Conservation (phyloP, 2,329 filamentous ascomycete genomes). For the Colletotrichum musicola region DNA sequence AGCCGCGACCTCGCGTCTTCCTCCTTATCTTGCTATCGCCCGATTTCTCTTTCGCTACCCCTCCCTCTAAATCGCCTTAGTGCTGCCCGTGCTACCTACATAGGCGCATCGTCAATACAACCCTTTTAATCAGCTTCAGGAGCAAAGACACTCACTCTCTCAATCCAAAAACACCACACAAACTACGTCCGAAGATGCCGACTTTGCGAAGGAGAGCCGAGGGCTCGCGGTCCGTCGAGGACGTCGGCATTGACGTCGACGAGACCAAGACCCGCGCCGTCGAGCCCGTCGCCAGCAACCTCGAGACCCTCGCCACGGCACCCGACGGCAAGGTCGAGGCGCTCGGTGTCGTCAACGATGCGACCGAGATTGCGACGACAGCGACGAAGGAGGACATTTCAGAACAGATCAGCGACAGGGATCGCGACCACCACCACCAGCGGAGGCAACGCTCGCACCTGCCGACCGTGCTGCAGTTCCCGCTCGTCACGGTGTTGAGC, state of each 20-base stretch:
- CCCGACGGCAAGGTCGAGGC: slow-evolving; percentile 36
- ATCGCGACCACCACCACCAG: slow-evolving; percentile 31
- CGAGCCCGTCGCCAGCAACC: slow-evolving; percentile 38
- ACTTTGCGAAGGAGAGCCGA: slow-evolving; percentile 37
- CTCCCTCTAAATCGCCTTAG: neutral
- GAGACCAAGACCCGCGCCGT: slow-evolving; percentile 36
- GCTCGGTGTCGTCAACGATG: slow-evolving; percentile 39
- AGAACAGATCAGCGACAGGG: slow-evolving; percentile 29
- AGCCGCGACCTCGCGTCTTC: slow-evolving; percentile 13
- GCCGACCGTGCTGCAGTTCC: slow-evolving; percentile 62
- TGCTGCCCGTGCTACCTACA: neutral
- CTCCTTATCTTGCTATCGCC: slow-evolving; percentile 6
- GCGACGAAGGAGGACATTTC: slow-evolving; percentile 15
- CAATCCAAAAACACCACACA: neutral
- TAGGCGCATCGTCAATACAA: slow-evolving; percentile 15
- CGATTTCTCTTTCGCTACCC: slow-evolving; percentile 10
- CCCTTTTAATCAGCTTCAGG: slow-evolving; percentile 14
- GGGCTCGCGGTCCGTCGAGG: slow-evolving; percentile 20
- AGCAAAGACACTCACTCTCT: neutral
- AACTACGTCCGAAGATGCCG: slow-evolving; percentile 27
- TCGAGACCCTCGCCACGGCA: slow-evolving; percentile 35
- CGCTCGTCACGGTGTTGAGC: slow-evolving; percentile 65
- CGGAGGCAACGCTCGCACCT: slow-evolving; percentile 50
- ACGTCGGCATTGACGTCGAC: slow-evolving; percentile 32
- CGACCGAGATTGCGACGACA: slow-evolving; percentile 22